Conservation (phyloP, 768 basidiomycete species). For the Tricholoma sp. region DNA sequence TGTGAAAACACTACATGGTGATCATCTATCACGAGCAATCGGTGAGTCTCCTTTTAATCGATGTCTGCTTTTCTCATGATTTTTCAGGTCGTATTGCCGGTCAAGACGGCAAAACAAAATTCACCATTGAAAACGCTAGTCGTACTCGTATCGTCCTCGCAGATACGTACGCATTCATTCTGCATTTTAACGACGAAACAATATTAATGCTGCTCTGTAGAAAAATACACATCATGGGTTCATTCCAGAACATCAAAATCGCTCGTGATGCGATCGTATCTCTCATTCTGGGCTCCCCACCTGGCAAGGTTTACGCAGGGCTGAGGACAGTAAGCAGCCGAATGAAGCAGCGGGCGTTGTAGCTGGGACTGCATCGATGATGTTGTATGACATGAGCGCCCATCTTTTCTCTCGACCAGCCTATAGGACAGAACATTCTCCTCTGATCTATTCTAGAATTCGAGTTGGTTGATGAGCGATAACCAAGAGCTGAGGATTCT, state of each 20-base stretch:
- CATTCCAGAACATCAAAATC: slow-evolving; percentile 97
- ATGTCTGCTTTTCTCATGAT: slow-evolving; percentile 3
- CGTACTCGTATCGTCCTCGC: slow-evolving; percentile 98
- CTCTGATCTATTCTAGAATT: background rate
- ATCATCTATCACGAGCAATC: slow-evolving; percentile 97
- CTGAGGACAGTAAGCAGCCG: slow-evolving; percentile 87
- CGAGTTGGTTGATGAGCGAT: too few relatives aligned
- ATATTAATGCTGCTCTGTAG: slow-evolving; percentile 34
- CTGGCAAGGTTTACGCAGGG: slow-evolving; percentile 90
- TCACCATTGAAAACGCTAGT: slow-evolving; percentile 96
- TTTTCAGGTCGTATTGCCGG: slow-evolving; percentile 89
- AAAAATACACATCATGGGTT: slow-evolving; percentile 98
- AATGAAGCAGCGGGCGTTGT: slow-evolving; percentile 80
- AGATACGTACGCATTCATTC: slow-evolving; percentile 69
- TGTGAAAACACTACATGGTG: slow-evolving; percentile 95
- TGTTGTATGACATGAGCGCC: background rate
- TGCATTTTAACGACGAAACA: background rate
- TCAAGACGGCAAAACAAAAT: slow-evolving; percentile 97
- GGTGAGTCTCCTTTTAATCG: slow-evolving; percentile 39
- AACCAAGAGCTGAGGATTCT: too few relatives aligned
- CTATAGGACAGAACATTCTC: background rate
- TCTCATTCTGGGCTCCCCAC: slow-evolving; percentile 91
- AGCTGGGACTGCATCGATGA: background rate
- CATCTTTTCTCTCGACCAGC: too few relatives aligned
- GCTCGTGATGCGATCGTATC: slow-evolving; percentile 96